Base-by-base conservation (phyloP, 2,329 filamentous ascomycete genomes). In the Paradendryphiella salina region DNA sequence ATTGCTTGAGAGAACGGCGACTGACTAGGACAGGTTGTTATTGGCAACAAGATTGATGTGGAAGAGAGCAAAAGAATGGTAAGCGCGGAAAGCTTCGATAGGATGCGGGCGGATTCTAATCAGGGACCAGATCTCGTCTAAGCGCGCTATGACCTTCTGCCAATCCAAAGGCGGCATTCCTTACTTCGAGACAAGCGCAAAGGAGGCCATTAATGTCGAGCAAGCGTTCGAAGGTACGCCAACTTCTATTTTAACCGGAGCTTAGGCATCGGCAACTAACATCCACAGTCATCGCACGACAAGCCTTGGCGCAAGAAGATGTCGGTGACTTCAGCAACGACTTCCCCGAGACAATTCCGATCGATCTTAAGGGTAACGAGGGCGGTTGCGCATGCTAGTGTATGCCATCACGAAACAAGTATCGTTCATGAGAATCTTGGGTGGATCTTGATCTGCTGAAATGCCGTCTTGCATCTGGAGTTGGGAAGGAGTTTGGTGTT, bases 41-140 rank as follows among this genome's bases (percentile, higher is more conserved):
- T 99, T 52, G 94, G 94, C 50, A 99, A 99, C 83, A 99, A 99
- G 83, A 96, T 99, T 67, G 94, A 99, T 78, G 87, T 96, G 37
- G 94, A 96, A 73, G 94, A 97, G 78, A 96, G 88, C 81, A 96
- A 96, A 82, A 84, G 94, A 73, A 90, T 94, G 80, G 88, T 89
- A 72, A 64, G 82, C 21, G 18, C 21, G 74, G 23, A 3, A 15
- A 14, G 48, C 13, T 5, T 17, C 13, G n/a, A 33, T 18, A 6
- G 6, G 10, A 26, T 11, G 21, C 31, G 13, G 8, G 8, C 14
- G 18, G 7, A 18, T 26, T 50, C 63, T 39, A 74, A 39, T 7
- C 34, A 14, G 13, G 3, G 11, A 14, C 10, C 15, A 90, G 87
- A 95, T 99, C 66, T 96, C 90, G 23, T 92, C 88, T 68, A 97